A percentile compares a stretch with the other conserved stretches of the same genome.
phyloP scores from a whole-genome alignment of 2,329 filamentous ascomycete species.

The Hypoxylon sp. region DNA sequence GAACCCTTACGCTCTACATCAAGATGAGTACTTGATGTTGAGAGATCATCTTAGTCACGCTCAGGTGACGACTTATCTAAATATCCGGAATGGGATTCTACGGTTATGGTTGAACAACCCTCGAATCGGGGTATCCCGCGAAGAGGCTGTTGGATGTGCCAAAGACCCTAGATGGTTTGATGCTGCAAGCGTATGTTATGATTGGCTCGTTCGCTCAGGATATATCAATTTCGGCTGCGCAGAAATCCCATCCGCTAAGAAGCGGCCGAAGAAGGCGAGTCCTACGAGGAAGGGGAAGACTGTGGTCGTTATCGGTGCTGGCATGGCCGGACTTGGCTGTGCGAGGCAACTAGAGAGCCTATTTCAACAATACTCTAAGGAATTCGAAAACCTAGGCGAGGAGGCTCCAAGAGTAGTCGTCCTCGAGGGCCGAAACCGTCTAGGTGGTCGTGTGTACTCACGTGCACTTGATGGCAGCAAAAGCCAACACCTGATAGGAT shows the following conservation, averaged over 20 bases:
- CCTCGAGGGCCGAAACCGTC: conserved; percentile 85
- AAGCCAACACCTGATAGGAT: conserved; percentile 61
- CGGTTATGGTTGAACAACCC: conserved; percentile 91
- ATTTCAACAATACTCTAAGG: conserved; percentile 81
- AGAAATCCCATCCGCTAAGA: conserved; percentile 69
- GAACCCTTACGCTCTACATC: conserved; percentile 89
- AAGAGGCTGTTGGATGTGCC: conserved; percentile 91
- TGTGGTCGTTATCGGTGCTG: conserved; percentile 89
- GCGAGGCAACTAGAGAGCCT: conserved; percentile 91
- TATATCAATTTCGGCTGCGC: conserved; percentile 98
- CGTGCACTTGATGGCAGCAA: conserved; percentile 73
- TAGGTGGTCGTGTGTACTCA: conserved; percentile 95
- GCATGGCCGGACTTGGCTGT: conserved; percentile 93
- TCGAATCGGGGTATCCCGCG: conserved; percentile 80
- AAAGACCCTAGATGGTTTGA: conserved; percentile 90
- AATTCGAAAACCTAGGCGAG: conserved; percentile 74
- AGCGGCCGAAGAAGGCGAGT: conserved; percentile 56
- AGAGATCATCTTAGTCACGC: conserved; percentile 84
- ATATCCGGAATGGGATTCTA: conserved; percentile 94
- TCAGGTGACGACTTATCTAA: conserved; percentile 95
- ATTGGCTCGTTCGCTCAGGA: conserved; percentile 90
- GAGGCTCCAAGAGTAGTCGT: conserved; percentile 80
- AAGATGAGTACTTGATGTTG: conserved; percentile 84
- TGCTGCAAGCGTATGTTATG: conserved; percentile 86
- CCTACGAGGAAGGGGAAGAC: conserved; percentile 72